phyloP scores from a whole-genome alignment of 2,329 filamentous ascomycete genomes.

The Reticulascus tulasneorum region DNA sequence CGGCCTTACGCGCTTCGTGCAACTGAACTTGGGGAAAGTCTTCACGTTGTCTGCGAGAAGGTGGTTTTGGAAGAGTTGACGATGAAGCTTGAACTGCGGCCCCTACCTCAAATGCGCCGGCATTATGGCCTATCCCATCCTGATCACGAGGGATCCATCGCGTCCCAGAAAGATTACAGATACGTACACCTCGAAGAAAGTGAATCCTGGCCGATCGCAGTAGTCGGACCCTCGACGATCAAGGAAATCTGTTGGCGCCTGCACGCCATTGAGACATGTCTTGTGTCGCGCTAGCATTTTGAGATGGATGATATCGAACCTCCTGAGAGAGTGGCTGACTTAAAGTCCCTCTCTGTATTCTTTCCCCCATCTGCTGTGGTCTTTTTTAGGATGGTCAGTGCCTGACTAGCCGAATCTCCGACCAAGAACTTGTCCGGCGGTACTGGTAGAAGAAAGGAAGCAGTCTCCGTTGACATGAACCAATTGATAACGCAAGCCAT shows the following conservation, averaged over 20 bases:
- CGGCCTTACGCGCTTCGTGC: slow-evolving; percentile 21
- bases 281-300: slow-evolving; percentile 24
- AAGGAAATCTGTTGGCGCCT: slow-evolving; percentile 36
- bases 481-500: too few species aligned
- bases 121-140: slow-evolving; percentile 40
- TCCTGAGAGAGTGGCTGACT: background rate
- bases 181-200: slow-evolving; percentile 26
- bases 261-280: slow-evolving; percentile 38
- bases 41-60: slow-evolving; percentile 32
- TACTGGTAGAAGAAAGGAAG: slow-evolving; percentile 2
- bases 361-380: slow-evolving; percentile 5
- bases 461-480: too few species aligned
- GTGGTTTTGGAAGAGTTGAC: slow-evolving; percentile 36
- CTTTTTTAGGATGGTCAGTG: slow-evolving; percentile 1
- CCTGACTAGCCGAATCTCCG: slow-evolving; percentile 32
- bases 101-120: slow-evolving; percentile 40
- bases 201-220: slow-evolving; percentile 37
- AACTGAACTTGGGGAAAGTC: slow-evolving; percentile 27
- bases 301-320: slow-evolving; percentile 25
- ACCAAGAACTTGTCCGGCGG: slow-evolving; percentile 21
- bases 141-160: background rate
- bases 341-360: slow-evolving; percentile 49
- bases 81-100: slow-evolving; percentile 34
- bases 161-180: background rate
- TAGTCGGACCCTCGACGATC: slow-evolving; percentile 40